Evolutionary conservation across 2,329 filamentous ascomycete species (phyloP).

Genomic region (Stromatinia cepivora): DNA sequence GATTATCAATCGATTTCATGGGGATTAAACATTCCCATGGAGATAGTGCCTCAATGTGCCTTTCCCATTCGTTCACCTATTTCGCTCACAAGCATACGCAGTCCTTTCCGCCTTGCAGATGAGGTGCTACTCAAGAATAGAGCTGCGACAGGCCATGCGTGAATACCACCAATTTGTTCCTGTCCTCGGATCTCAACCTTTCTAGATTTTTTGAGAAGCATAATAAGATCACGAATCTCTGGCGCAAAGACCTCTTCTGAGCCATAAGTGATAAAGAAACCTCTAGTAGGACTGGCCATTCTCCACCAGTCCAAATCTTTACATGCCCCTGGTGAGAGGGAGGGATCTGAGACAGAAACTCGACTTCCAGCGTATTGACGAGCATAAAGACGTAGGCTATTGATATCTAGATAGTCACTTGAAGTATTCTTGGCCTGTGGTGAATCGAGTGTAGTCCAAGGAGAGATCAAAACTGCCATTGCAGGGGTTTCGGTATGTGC

Average conservation of each 20-base stretch:
- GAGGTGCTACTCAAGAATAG: slow-evolving; percentile 53
- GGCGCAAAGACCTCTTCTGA: slow-evolving; percentile 75
- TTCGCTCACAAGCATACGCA: slow-evolving; percentile 40
- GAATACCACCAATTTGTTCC: slow-evolving; percentile 67
- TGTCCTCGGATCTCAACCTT: slow-evolving; percentile 42
- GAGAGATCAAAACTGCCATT: slow-evolving; percentile 73
- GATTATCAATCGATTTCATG: neutral
- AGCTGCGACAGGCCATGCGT: slow-evolving; percentile 78
- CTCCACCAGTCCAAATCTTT: slow-evolving; percentile 66
- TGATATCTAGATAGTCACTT: slow-evolving; percentile 73
- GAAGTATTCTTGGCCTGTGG: slow-evolving; percentile 64
- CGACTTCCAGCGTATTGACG: slow-evolving; percentile 63
- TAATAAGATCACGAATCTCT: slow-evolving; percentile 64
- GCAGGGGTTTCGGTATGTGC: slow-evolving; percentile 45
- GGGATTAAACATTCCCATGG: neutral
- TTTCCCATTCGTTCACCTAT: slow-evolving; percentile 21
- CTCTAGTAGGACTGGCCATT: slow-evolving; percentile 62
- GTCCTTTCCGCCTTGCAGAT: slow-evolving; percentile 53
- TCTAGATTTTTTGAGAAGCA: slow-evolving; percentile 53
- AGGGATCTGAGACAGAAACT: slow-evolving; percentile 52
- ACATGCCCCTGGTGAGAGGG: slow-evolving; percentile 71
- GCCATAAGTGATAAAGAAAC: slow-evolving; percentile 71
- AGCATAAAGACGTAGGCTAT: slow-evolving; percentile 68
- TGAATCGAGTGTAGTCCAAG: slow-evolving; percentile 76
- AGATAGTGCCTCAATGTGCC: neutral